Percentiles rank a stretch among this genome's conserved stretches.
phyloP scores from a whole-genome alignment of 345 rosid genomes.

The Aegle marmelos region DNA sequence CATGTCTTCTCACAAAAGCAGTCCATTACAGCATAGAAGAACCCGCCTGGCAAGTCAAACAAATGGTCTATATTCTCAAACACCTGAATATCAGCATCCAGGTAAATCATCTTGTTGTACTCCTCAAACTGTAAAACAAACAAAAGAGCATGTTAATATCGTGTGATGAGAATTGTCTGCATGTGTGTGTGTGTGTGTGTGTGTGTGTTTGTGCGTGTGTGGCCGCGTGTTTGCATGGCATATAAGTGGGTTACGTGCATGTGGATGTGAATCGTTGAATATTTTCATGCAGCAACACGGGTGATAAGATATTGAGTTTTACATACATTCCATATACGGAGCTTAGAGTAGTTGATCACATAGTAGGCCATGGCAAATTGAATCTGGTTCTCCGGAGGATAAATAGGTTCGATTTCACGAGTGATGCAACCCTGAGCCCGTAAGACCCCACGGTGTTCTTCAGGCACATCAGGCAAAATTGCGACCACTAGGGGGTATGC shows the following conservation, averaged over 20 bases:
- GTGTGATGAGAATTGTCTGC: background rate
- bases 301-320: no score
- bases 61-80: conserved; percentile 69
- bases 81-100: conserved; percentile 85
- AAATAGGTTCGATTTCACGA: conserved; percentile 62
- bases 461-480: conserved; percentile 78
- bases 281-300: background rate
- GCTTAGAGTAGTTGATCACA: conserved; percentile 83
- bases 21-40: conserved; percentile 72
- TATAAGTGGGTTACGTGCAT: background rate
- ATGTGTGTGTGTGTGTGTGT: background rate
- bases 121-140: conserved; percentile 53
- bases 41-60: conserved; percentile 55
- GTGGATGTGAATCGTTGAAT: background rate
- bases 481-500: conserved; percentile 75
- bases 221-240: background rate
- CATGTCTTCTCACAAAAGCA: conserved; percentile 81
- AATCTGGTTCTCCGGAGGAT: conserved; percentile 68
- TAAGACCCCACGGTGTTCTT: conserved; percentile 61
- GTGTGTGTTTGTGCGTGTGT: background rate
- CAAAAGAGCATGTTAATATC: background rate
- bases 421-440: conserved; percentile 64
- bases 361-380: conserved; percentile 77
- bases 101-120: conserved; percentile 72
- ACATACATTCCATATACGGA: conserved; percentile 83